Conservation (phyloP, 2,329 filamentous ascomycete genomes). For the Stemphylium lycopersici region DNA sequence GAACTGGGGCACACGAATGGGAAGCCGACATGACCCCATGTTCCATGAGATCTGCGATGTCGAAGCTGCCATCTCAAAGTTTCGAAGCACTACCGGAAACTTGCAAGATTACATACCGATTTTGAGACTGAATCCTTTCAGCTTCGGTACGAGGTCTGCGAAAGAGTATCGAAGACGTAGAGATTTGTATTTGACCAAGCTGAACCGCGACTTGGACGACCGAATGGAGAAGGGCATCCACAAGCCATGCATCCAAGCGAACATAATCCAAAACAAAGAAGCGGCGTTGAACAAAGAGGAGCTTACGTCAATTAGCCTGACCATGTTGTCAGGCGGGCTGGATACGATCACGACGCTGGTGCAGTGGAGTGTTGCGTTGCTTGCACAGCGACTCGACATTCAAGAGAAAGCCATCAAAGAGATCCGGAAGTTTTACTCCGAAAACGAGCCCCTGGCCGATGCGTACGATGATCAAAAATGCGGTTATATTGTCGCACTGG, state of each 20-base stretch:
- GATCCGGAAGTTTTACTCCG: slow-evolving; percentile 61
- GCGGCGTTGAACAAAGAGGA: slow-evolving; percentile 67
- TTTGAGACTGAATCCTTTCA: slow-evolving; percentile 66
- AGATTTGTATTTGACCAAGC: slow-evolving; percentile 63
- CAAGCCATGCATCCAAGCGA: slow-evolving; percentile 70
- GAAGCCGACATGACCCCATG: slow-evolving; percentile 63
- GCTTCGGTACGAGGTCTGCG: slow-evolving; percentile 62
- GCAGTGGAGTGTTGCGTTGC: slow-evolving; percentile 67
- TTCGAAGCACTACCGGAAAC: slow-evolving; percentile 66
- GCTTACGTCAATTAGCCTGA: slow-evolving; percentile 68
- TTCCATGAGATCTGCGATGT: slow-evolving; percentile 69
- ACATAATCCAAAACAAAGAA: slow-evolving; percentile 68
- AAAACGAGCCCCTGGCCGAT: slow-evolving; percentile 64
- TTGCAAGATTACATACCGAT: slow-evolving; percentile 67
- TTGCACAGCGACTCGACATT: slow-evolving; percentile 66
- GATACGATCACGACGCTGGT: slow-evolving; percentile 71
- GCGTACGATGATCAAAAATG: slow-evolving; percentile 68
- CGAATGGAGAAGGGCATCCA: slow-evolving; percentile 66
- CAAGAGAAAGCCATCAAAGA: slow-evolving; percentile 65
- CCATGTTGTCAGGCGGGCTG: slow-evolving; percentile 71
- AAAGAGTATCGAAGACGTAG: slow-evolving; percentile 65
- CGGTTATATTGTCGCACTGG: slow-evolving; percentile 66
- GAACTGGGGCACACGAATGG: slow-evolving; percentile 70
- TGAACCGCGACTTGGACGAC: slow-evolving; percentile 66
- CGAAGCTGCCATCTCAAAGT: slow-evolving; percentile 65